Evolutionary conservation across 331 rosid genomes (phyloP).

Genomic region (Spiraea crenata): DNA sequence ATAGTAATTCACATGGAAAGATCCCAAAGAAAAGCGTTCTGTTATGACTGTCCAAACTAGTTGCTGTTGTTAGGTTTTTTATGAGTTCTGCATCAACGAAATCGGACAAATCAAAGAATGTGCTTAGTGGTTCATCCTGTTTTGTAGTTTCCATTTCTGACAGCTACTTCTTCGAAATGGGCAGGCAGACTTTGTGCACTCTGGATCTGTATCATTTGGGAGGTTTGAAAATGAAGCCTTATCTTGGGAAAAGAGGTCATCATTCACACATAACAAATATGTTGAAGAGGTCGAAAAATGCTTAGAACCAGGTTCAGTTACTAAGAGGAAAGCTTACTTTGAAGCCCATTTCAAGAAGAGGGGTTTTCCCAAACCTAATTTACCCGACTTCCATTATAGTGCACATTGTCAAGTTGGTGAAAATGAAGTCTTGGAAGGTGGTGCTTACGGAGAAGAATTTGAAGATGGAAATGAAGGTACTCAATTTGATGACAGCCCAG

Average conservation of each 20-base stretch:
- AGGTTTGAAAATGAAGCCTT: slow-evolving; percentile 67
- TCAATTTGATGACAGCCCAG: slow-evolving; percentile 43
- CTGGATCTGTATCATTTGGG: slow-evolving; percentile 87
- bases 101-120: neutral
- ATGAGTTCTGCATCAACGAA: neutral
- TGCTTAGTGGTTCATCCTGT: neutral
- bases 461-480: slow-evolving; percentile 40
- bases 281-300: slow-evolving; percentile 78
- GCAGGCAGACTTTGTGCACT: slow-evolving; percentile 69
- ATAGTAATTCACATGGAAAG: neutral
- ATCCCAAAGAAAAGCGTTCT: neutral
- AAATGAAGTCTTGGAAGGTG: slow-evolving; percentile 38
- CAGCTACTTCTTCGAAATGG: slow-evolving; percentile 26
- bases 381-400: slow-evolving; percentile 26
- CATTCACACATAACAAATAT: slow-evolving; percentile 69
- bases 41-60: neutral
- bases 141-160: neutral
- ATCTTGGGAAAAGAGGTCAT: slow-evolving; percentile 80
- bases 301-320: slow-evolving; percentile 71
- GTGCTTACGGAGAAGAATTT: slow-evolving; percentile 35
- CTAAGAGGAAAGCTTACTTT: slow-evolving; percentile 62
- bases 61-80: too few relatives aligned
- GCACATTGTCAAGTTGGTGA: slow-evolving; percentile 28
- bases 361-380: slow-evolving; percentile 42
- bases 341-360: slow-evolving; percentile 83